phyloP scores from a whole-genome alignment of 495 filamentous ascomycete genomes.

The Lasiosphaeria ovina region DNA sequence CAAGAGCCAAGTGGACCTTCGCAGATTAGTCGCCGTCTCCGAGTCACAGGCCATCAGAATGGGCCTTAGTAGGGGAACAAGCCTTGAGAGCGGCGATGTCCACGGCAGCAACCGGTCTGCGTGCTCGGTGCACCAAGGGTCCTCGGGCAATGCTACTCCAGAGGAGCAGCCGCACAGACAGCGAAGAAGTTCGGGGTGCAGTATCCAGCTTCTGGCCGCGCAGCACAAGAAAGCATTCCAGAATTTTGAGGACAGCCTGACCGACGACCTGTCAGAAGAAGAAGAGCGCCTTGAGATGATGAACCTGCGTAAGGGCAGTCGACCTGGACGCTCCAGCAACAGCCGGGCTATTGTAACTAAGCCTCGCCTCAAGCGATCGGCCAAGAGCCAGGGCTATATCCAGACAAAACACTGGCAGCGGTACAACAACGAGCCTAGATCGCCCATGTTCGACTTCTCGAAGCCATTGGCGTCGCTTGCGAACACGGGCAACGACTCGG shows the following conservation, averaged over 20 bases:
- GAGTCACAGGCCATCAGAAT: slow-evolving; percentile 4
- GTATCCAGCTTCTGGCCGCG: slow-evolving; percentile 28
- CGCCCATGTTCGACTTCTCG: slow-evolving; percentile 32
- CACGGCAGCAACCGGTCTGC: background rate
- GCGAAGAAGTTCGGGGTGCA: slow-evolving; percentile 28
- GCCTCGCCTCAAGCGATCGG: slow-evolving; percentile 31
- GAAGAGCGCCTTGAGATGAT: slow-evolving; percentile 44
- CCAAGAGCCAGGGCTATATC: slow-evolving; percentile 27
- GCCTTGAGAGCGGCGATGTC: slow-evolving; percentile 10
- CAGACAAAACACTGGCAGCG: slow-evolving; percentile 14
- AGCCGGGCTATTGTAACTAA: slow-evolving; percentile 7
- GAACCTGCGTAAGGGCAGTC: slow-evolving; percentile 14
- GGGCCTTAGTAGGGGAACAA: slow-evolving; percentile 9
- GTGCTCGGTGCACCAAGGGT: slow-evolving; percentile 10
- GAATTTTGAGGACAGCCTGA: slow-evolving; percentile 23
- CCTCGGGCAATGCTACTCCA: slow-evolving; percentile 12
- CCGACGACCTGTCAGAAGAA: slow-evolving; percentile 41
- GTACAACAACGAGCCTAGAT: slow-evolving; percentile 2
- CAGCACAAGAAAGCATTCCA: slow-evolving; percentile 20
- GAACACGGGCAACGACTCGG: slow-evolving; percentile 16
- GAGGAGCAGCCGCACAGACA: slow-evolving; percentile 12
- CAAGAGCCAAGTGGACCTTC: slow-evolving; percentile 64
- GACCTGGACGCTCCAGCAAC: slow-evolving; percentile 9
- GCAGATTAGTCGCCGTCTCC: slow-evolving; percentile 40
- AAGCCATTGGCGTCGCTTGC: slow-evolving; percentile 27